These are phyloP conservation scores for Talaromyces sp. DNA, from an alignment of 2,329 filamentous ascomycete species.

Conservation along the genomic window DNA sequence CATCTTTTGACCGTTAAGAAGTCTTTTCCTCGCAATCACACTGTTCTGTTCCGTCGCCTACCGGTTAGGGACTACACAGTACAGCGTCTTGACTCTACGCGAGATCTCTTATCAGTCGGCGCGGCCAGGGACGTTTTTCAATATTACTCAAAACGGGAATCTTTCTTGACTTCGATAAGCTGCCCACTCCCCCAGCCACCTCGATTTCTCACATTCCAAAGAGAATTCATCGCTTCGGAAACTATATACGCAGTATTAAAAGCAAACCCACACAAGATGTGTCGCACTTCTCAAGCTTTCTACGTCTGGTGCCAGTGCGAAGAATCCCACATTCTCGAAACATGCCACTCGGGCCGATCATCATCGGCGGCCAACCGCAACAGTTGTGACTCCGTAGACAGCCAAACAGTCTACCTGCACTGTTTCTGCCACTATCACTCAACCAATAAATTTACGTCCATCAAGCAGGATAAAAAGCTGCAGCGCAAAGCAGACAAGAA, in stretches of 20 bases:
- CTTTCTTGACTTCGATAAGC: neutral
- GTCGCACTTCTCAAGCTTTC: conserved; percentile 35
- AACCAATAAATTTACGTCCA: conserved; percentile 30
- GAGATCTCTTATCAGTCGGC: conserved; percentile 11
- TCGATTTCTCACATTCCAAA: neutral
- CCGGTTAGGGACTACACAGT: neutral
- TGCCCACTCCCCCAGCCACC: neutral
- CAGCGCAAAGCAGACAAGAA: conserved; percentile 20
- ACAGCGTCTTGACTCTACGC: neutral
- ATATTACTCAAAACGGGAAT: conserved; percentile 19
- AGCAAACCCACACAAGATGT: conserved; percentile 27
- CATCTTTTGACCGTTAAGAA: neutral
- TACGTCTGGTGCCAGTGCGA: conserved; percentile 41
- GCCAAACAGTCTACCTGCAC: conserved; percentile 39
- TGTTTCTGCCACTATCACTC: conserved; percentile 38
- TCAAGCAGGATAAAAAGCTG: conserved; percentile 26
- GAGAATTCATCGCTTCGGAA: neutral
- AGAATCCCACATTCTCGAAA: conserved; percentile 32
- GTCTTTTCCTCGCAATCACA: neutral
- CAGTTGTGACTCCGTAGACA: conserved; percentile 29
- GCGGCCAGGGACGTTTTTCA: conserved; percentile 1
- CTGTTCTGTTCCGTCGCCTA: neutral
- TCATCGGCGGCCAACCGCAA: conserved; percentile 15
- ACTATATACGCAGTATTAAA: neutral
- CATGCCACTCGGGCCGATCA: conserved; percentile 31